Evolutionary conservation across 2,329 filamentous ascomycete genomes (phyloP).

Genomic region (Arthrobotrys megalospora): DNA sequence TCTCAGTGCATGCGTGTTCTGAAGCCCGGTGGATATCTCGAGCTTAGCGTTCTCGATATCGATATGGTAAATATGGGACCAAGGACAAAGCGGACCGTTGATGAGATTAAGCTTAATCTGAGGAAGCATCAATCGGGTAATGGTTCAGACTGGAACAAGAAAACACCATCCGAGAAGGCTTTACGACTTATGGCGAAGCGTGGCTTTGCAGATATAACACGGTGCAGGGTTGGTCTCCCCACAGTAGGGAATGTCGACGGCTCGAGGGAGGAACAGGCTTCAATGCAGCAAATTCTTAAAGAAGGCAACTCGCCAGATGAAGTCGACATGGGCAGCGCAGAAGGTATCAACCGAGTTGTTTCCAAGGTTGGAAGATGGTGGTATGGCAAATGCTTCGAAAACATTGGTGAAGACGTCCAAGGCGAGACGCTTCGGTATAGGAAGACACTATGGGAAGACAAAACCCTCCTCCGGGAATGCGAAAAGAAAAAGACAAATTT

Average conservation of each 20-base stretch:
- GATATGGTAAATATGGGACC: conserved; percentile 88
- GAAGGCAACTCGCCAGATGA: conserved; percentile 66
- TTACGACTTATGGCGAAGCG: conserved; percentile 77
- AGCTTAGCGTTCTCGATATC: conserved; percentile 82
- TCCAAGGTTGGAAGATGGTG: conserved; percentile 94
- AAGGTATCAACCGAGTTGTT: conserved; percentile 92
- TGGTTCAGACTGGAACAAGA: conserved; percentile 67
- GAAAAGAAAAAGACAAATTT: conserved; percentile 88
- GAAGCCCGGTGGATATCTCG: conserved; percentile 83
- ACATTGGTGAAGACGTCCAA: conserved; percentile 69
- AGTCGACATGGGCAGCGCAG: conserved; percentile 68
- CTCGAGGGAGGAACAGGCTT: conserved; percentile 67
- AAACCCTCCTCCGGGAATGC: conserved; percentile 83
- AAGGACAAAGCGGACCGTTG: conserved; percentile 77
- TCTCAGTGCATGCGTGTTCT: conserved; percentile 83
- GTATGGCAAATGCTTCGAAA: conserved; percentile 94
- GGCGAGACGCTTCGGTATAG: conserved; percentile 69
- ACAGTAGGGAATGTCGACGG: conserved; percentile 71
- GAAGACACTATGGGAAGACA: conserved; percentile 84
- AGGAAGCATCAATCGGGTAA: conserved; percentile 75
- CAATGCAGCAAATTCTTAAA: conserved; percentile 58
- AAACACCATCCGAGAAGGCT: conserved; percentile 72
- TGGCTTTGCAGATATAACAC: conserved; percentile 81
- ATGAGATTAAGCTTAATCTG: conserved; percentile 79
- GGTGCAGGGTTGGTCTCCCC: conserved; percentile 83